A percentile compares a stretch with the other conserved stretches of the same genome.
Conservation (phyloP, 208 protist species). For the Entamoeba invadens region DNA sequence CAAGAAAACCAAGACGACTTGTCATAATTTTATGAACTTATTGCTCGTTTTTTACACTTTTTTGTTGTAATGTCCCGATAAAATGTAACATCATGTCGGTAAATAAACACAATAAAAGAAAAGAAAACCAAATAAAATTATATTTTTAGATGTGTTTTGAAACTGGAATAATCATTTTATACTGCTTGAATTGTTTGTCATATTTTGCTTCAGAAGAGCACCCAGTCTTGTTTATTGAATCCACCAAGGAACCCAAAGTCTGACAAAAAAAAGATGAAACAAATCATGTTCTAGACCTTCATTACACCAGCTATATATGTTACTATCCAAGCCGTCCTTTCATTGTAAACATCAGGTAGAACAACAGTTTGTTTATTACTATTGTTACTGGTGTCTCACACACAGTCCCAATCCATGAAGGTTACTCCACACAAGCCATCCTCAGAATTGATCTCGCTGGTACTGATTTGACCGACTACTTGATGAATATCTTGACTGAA, state of each 20-base stretch:
- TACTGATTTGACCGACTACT: slow-evolving; percentile 55
- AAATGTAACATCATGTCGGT: too few species aligned
- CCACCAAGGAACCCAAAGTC: slow-evolving; percentile 65
- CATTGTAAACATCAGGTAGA: slow-evolving; percentile 28
- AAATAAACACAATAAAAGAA: too few species aligned
- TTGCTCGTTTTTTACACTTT: too few species aligned
- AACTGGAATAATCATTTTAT: too few species aligned
- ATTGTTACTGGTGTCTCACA: slow-evolving; percentile 61
- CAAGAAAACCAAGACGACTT: too few species aligned
- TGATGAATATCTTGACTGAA: slow-evolving; percentile 46
- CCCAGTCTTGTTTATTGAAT: slow-evolving; percentile 72
- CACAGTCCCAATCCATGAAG: slow-evolving; percentile 69
- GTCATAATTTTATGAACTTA: too few species aligned
- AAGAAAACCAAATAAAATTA: too few species aligned
- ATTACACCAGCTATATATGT: slow-evolving; percentile 32
- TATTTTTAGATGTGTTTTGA: too few species aligned
- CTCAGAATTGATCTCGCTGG: slow-evolving; percentile 52
- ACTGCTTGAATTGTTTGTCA: too few species aligned
- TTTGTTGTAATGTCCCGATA: too few species aligned
- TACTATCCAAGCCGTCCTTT: slow-evolving; percentile 32
- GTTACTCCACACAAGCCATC: slow-evolving; percentile 57
- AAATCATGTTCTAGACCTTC: slow-evolving; percentile 45
- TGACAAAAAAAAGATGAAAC: slow-evolving; percentile 50
- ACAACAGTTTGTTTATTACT: slow-evolving; percentile 41
- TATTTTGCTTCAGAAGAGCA: slow-evolving; percentile 90